Evolutionary conservation across 2,329 filamentous ascomycete genomes (phyloP).

Genomic region (Macroventuria anomochaeta): DNA sequence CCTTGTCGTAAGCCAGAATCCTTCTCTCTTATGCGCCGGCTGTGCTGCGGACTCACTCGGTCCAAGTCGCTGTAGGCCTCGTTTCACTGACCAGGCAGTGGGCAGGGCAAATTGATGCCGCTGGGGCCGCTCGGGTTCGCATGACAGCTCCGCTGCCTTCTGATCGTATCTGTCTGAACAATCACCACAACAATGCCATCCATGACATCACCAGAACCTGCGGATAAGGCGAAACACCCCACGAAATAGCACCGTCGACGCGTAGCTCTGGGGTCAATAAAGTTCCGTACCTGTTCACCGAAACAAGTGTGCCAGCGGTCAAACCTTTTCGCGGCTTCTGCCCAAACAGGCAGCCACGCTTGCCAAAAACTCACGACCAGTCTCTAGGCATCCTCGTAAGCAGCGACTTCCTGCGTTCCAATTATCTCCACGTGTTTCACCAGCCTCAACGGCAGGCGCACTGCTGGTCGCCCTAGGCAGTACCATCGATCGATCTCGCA

Average conservation of each 20-base stretch:
- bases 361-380: neutral
- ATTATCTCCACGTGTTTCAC: slow-evolving; percentile 24
- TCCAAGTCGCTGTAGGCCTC: neutral
- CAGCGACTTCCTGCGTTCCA: slow-evolving; percentile 8
- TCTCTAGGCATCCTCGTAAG: neutral
- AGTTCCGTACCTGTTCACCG: neutral
- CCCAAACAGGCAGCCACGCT: neutral
- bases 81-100: slow-evolving; percentile 3
- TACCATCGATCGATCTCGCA: slow-evolving; percentile 13
- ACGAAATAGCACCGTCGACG: neutral
- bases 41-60: slow-evolving; percentile 13
- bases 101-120: neutral
- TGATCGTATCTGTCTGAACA: neutral
- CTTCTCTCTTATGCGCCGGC: neutral
- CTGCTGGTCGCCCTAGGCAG: slow-evolving; percentile 3
- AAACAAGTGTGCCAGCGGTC: slow-evolving; percentile 4
- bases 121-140: neutral
- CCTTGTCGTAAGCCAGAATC: slow-evolving; percentile 3
- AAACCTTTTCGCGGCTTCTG: slow-evolving; percentile 10
- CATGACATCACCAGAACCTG: slow-evolving; percentile 7
- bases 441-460: slow-evolving; percentile 10
- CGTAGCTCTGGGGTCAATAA: neutral
- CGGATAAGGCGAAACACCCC: slow-evolving; percentile 11
- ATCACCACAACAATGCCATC: slow-evolving; percentile 4
- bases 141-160: slow-evolving; percentile 2